phyloP scores from a whole-genome alignment of 495 filamentous ascomycete species.

The Immersiella caudata region DNA sequence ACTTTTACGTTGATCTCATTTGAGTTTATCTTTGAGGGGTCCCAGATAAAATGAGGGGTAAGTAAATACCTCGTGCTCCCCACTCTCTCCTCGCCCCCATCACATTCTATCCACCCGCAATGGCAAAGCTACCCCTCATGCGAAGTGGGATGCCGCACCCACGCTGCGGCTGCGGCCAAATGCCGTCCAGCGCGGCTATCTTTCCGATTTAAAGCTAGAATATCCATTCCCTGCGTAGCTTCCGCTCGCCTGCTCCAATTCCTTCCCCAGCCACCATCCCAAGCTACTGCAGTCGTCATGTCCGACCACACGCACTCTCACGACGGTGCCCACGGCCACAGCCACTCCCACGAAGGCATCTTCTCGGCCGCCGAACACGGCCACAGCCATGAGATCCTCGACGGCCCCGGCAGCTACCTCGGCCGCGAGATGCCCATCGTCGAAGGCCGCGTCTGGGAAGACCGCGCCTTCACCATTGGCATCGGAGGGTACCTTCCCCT shows the following conservation, averaged over 20 bases:
- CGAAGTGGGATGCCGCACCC: neutral
- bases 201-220: neutral
- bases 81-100: neutral
- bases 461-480: slow-evolving; percentile 90
- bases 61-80: slow-evolving; percentile 1
- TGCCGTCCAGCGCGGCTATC: neutral
- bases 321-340: slow-evolving; percentile 34
- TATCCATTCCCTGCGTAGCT: neutral
- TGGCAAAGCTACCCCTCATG: slow-evolving; percentile 1
- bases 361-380: slow-evolving; percentile 77
- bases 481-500: slow-evolving; percentile 83
- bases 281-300: slow-evolving; percentile 1
- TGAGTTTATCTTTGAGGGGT: neutral
- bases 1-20: neutral
- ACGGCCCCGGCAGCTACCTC: slow-evolving; percentile 87
- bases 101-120: neutral
- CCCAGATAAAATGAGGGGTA: neutral
- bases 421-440: slow-evolving; percentile 92
- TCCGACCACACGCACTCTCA: slow-evolving; percentile 33
- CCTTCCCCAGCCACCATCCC: neutral
- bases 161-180: neutral
- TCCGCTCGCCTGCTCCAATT: neutral
- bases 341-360: slow-evolving; percentile 56
- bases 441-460: slow-evolving; percentile 84
- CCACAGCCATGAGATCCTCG: slow-evolving; percentile 93